These are phyloP conservation scores for Kuraishia borneana DNA, from an alignment of 805 yeast genomes.

Conservation along the genomic window DNA sequence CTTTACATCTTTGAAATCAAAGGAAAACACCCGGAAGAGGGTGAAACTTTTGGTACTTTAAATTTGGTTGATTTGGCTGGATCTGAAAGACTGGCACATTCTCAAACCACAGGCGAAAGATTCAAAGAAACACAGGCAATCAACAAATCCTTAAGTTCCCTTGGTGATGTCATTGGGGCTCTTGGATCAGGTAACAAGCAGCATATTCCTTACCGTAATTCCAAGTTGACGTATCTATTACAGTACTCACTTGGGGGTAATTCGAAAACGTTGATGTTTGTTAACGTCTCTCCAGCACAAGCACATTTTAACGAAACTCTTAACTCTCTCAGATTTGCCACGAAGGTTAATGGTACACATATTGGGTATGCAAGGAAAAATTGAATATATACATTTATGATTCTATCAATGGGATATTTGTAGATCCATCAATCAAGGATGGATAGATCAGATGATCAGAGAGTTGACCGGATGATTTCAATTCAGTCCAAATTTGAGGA, in stretches of 20 bases:
- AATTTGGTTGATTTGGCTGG: constrained; percentile 92
- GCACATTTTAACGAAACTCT: constrained; percentile 65
- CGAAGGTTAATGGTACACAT: constrained; percentile 59
- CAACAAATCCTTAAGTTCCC: constrained; percentile 74
- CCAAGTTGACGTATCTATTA: constrained; percentile 70
- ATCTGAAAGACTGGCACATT: constrained; percentile 69
- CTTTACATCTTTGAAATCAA: constrained; percentile 54
- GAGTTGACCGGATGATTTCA: constrained; percentile 20
- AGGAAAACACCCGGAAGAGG: constrained; percentile 42
- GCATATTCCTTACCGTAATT: constrained; percentile 61
- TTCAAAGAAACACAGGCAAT: constrained; percentile 82
- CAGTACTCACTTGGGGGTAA: constrained; percentile 78
- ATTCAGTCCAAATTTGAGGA: constrained; percentile 24
- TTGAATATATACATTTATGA: background rate
- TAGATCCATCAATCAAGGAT: constrained; percentile 10
- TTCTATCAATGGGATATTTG: background rate
- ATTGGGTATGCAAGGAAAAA: background rate
- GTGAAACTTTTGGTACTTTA: constrained; percentile 46
- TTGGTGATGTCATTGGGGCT: constrained; percentile 83
- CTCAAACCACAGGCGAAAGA: constrained; percentile 73
- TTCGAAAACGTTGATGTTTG: constrained; percentile 90
- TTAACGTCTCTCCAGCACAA: constrained; percentile 63
- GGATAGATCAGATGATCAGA: constrained; percentile 20
- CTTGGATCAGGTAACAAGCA: constrained; percentile 28
- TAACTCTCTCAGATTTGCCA: constrained; percentile 82